These are phyloP conservation scores for Kodamaea fungicola DNA, from an alignment of 1,139 yeast species.

Conservation along the genomic window DNA sequence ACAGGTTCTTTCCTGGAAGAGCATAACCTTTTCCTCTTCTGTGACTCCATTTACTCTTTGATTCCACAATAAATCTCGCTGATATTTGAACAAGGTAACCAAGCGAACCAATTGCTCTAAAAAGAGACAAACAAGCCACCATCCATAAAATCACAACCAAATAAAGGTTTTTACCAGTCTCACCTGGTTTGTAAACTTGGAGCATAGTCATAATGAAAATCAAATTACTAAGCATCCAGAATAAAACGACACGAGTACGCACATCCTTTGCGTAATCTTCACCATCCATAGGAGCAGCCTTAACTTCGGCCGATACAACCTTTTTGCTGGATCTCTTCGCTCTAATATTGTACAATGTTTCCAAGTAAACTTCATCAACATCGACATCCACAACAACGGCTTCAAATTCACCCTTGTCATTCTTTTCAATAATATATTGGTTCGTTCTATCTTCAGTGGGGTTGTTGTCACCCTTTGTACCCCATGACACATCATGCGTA, in stretches of 20 bases:
- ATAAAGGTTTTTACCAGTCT: slow-evolving; percentile 60
- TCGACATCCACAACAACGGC: slow-evolving; percentile 89
- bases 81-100: slow-evolving; percentile 52
- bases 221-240: slow-evolving; percentile 83
- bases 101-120: slow-evolving; percentile 77
- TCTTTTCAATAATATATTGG: slow-evolving; percentile 45
- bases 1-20: slow-evolving; percentile 31
- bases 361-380: slow-evolving; percentile 82
- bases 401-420: slow-evolving; percentile 67
- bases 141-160: slow-evolving; percentile 85
- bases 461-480: slow-evolving; percentile 89
- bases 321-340: slow-evolving; percentile 65
- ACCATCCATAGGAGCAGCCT: slow-evolving; percentile 39
- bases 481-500: slow-evolving; percentile 97
- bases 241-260: slow-evolving; percentile 87
- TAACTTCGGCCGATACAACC: slow-evolving; percentile 38
- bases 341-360: slow-evolving; percentile 68
- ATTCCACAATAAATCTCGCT: slow-evolving; percentile 41
- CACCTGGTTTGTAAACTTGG: slow-evolving; percentile 70
- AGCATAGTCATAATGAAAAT: slow-evolving; percentile 81
- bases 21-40: slow-evolving; percentile 37
- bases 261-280: slow-evolving; percentile 94
- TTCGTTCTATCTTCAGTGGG: slow-evolving; percentile 51
- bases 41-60: slow-evolving; percentile 42
- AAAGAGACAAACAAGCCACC: slow-evolving; percentile 75